These are phyloP conservation scores for Podaxis sp. DNA, from an alignment of 768 basidiomycete genomes.

Conservation along the genomic window DNA sequence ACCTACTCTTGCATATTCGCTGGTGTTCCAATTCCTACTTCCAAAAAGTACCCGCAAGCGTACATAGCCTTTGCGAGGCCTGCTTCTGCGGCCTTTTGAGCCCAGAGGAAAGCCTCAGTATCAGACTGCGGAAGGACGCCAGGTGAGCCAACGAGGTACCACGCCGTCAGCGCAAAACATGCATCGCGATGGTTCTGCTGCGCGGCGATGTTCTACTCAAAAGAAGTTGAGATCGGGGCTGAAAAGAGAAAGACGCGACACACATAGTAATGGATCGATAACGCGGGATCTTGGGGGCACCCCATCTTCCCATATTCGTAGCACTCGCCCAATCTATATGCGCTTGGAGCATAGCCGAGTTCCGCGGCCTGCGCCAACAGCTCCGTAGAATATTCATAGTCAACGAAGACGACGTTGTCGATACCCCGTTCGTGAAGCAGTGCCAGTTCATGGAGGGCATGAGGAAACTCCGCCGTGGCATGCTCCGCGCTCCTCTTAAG, in stretches of 20 bases:
- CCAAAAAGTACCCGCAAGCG: slow-evolving; percentile 95
- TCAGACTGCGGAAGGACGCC: slow-evolving; percentile 98
- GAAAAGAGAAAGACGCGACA: slow-evolving; percentile 30
- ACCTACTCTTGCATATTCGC: slow-evolving; percentile 67
- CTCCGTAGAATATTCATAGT: slow-evolving; percentile 93
- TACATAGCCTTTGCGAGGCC: slow-evolving; percentile 97
- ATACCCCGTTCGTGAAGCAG: slow-evolving; percentile 96
- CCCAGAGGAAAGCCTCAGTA: slow-evolving; percentile 98
- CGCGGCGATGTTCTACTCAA: slow-evolving; percentile 89
- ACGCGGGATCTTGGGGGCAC: slow-evolving; percentile 93
- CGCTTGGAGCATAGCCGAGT: slow-evolving; percentile 94
- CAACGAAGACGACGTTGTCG: slow-evolving; percentile 95
- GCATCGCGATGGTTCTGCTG: slow-evolving; percentile 97
- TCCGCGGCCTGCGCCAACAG: slow-evolving; percentile 93
- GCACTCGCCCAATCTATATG: slow-evolving; percentile 94
- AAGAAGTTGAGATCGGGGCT: slow-evolving; percentile 13
- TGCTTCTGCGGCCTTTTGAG: slow-evolving; percentile 89
- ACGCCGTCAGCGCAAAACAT: slow-evolving; percentile 96
- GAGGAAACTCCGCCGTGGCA: slow-evolving; percentile 93
- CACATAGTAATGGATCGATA: slow-evolving; percentile 99
- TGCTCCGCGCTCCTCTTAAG: slow-evolving; percentile 95
- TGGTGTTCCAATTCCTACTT: slow-evolving; percentile 87
- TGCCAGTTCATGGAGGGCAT: slow-evolving; percentile 93
- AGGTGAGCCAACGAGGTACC: slow-evolving; percentile 98
- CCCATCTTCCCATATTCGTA: slow-evolving; percentile 99